A percentile compares a stretch with the other conserved stretches of the same genome.
Evolutionary conservation across 2,329 filamentous ascomycete genomes (phyloP).

Genomic region (Aspergillus costaricaensis): DNA sequence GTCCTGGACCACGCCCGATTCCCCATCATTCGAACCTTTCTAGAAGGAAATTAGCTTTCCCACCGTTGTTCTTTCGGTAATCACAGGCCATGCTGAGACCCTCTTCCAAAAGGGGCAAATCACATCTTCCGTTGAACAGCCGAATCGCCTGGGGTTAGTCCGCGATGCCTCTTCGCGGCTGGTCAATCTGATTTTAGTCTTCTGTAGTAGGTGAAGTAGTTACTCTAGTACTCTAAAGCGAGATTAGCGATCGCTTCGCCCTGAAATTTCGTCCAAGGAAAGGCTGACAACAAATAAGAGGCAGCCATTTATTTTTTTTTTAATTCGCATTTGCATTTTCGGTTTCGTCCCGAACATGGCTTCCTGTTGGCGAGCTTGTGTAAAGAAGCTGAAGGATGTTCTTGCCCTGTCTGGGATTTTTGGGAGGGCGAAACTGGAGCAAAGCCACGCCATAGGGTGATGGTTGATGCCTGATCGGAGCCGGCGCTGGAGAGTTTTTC

Average conservation of each 20-base stretch:
- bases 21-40: conserved; percentile 33
- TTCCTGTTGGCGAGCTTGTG: background rate
- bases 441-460: background rate
- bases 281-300: conserved; percentile 1
- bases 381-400: background rate
- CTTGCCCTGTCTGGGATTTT: background rate
- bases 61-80: conserved; percentile 27
- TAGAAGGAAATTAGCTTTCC: conserved; percentile 38
- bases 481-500: background rate
- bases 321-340: background rate
- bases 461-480: conserved; percentile 9
- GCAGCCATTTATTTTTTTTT: too few relatives aligned
- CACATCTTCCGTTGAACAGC: conserved; percentile 9
- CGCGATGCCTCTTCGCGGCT: background rate
- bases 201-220: too few relatives aligned
- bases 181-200: background rate
- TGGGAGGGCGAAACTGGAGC: background rate
- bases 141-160: conserved; percentile 10
- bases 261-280: conserved; percentile 14
- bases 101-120: conserved; percentile 19
- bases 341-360: too few relatives aligned
- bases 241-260: background rate
- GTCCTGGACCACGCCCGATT: conserved; percentile 2
- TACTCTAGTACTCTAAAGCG: background rate
- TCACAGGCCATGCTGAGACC: conserved; percentile 20